Base-by-base conservation (phyloP, 441 rosid genomes). In the Aquilaria agallochum region DNA sequence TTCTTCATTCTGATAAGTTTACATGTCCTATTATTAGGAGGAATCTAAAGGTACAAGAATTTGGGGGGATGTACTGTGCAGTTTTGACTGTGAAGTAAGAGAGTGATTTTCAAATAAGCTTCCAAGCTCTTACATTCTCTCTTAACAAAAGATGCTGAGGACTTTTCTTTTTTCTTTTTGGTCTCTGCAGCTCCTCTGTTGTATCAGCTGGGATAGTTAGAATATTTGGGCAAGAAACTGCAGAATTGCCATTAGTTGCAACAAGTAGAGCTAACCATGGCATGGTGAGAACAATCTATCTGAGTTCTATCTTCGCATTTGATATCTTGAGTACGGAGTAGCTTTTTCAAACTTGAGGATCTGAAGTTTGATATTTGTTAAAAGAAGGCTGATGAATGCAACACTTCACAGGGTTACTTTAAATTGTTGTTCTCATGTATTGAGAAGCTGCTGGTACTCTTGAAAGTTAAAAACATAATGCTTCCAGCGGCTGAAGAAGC, bases 401-500 rank as follows among this genome's bases (percentile, higher is more conserved):
- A 63, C 31, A 34, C 57, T 45, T 48, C 62, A 52, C 72, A 94
- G 98, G 98, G 98, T 5, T 90, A 88, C 81, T 94, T 94, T 68
- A 96, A 90, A 62, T 66, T 89, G 50, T 66, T 90, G 53, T 90
- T 88, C 73, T 80, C 93, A 53, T 89, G 91, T 82, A 74, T 90
- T 11, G 95, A 94, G 86, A 87, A 84, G 84, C 76, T 94, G 71
- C 78, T 94, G 75, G 70, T 85, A 1, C 70, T 63, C 79, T 67
- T 94, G 65, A 79, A 79, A 45, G 95, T 94, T 5, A 85, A 76
- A 73, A 85, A 74, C 70, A 73, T 94, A 44, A 78, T 94, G 59
- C 87, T 90, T 13, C 97, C 98, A 55, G 88, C 98, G 5, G 96
- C 98, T 11, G 91, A 80, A 64, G 95, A 90, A 73, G 97, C 97